Conservation (phyloP, 2,329 filamentous ascomycete species). For the Trichoderma atroviride region DNA sequence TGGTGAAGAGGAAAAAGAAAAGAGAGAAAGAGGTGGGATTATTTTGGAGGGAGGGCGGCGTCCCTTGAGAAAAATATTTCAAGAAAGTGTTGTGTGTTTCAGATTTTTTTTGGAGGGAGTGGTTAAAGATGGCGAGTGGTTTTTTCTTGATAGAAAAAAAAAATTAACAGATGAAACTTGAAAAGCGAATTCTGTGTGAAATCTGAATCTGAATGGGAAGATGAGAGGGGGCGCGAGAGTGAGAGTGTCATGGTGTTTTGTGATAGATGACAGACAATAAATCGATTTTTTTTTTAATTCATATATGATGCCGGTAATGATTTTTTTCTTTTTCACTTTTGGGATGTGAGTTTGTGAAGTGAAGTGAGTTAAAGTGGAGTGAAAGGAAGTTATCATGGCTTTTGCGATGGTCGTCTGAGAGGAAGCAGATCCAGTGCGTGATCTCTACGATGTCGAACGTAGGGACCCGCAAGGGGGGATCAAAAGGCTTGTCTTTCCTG, state of each 20-base stretch:
- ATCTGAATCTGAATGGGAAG: neutral
- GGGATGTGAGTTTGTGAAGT: neutral
- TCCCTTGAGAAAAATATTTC: neutral
- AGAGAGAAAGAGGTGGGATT: slow-evolving; percentile 20
- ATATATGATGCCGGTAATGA: slow-evolving; percentile 18
- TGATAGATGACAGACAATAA: slow-evolving; percentile 23
- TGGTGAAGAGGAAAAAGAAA: neutral
- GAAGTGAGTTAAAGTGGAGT: no score
- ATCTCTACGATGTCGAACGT: no score
- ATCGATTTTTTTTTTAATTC: slow-evolving; percentile 4
- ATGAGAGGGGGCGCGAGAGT: neutral
- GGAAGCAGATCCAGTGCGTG: no score
- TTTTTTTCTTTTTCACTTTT: neutral
- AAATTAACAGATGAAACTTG: neutral
- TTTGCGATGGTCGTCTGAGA: no score
- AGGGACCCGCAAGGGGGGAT: no score
- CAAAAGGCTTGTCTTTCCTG: no score
- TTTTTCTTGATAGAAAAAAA: neutral
- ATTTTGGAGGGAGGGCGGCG: neutral
- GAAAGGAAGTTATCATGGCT: no score
- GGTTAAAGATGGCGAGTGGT: slow-evolving; percentile 2
- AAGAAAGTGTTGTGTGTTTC: neutral
- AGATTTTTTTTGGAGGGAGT: neutral
- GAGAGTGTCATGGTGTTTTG: neutral
- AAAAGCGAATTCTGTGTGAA: neutral